Evolutionary conservation across 495 filamentous ascomycete species (phyloP), one percentile per base, ranked within the genome.

Genomic region (Aspergillus panamensis): DNA sequence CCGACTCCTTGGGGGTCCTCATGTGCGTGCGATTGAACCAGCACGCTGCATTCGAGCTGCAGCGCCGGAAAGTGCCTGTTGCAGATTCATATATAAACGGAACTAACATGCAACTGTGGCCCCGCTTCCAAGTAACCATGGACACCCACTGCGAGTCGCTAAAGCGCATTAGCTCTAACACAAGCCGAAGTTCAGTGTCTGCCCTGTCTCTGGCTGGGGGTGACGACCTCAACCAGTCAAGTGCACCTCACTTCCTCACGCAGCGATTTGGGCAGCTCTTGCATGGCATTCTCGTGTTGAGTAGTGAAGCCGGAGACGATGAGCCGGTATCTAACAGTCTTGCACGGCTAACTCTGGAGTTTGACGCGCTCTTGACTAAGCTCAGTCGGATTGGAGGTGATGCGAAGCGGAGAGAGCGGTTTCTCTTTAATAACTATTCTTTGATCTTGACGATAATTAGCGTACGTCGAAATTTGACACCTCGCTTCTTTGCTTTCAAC

Each of bases 31-130:
- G 94, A 10, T 73, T 98, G 13, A 97, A 94, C 66, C 95, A 98
- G 63, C 89, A 91, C 61, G 84, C 90, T 29, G 90, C 92, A 7
- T 98, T 97, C 62, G 89, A 96, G 69, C 80, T 96, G 8, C 94
- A 98, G 69, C 82, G 94, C 7, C 85, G 93, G 45, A 91, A 92
- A 65, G 84, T 96, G 3, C 95, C 94, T 9, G 86, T 90, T 4
- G 86, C 88, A 3, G 94, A 98, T 57, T 82, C 83, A 30, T 97
- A 97, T 69, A 87, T 97, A 64, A 98, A 97, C 69, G 92, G 86
- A 16, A 94, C 91, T 20, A 88, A 87, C 62, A 97, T 98, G 93
- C 84, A 90, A 8, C 84, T 98, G 6, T 98, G 94, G 94, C 94
- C 94, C 5, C 87, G 92, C 30, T 90, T 98, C 67, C 95, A 97